These are phyloP conservation scores for Kodamaea fungicola DNA, from an alignment of 1,139 yeast genomes.

Conservation along the genomic window DNA sequence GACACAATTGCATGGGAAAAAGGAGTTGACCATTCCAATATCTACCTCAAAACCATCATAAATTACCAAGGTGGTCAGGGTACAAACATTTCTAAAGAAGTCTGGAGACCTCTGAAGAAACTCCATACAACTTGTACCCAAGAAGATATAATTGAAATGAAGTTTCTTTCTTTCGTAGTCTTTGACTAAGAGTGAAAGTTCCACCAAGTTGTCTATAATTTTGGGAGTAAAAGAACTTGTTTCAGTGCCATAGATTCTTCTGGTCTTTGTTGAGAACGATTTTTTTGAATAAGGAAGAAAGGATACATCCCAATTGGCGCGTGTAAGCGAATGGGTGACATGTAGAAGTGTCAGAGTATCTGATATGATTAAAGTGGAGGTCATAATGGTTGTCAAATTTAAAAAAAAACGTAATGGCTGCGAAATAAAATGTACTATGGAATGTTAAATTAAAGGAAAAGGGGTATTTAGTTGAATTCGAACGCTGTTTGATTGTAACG, in stretches of 20 bases:
- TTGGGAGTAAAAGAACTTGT: slow-evolving; percentile 1
- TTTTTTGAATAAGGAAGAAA: slow-evolving; percentile 9
- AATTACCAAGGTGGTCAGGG: slow-evolving; percentile 4
- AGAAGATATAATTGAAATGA: slow-evolving; percentile 5
- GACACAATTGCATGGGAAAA: slow-evolving; percentile 4
- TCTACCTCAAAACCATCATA: slow-evolving; percentile 7
- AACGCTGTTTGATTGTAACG: too few relatives aligned
- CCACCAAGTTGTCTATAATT: slow-evolving; percentile 5
- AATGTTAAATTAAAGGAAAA: too few relatives aligned
- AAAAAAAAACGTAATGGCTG: background rate
- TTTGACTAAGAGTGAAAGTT: slow-evolving; percentile 4
- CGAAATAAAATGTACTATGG: background rate
- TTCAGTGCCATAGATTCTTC: background rate
- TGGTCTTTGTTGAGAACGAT: background rate
- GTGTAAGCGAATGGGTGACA: slow-evolving; percentile 4
- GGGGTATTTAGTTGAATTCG: too few relatives aligned
- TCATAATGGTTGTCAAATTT: background rate
- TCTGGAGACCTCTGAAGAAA: slow-evolving; percentile 3
- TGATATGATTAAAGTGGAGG: slow-evolving; percentile 9
- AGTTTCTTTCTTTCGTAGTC: background rate
- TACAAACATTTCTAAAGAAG: slow-evolving; percentile 3
- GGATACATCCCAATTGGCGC: slow-evolving; percentile 6
- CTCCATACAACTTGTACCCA: slow-evolving; percentile 6
- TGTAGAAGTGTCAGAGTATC: slow-evolving; percentile 8
- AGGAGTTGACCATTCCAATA: background rate